These are phyloP conservation scores for Asterophora parasitica DNA, from an alignment of 768 basidiomycete genomes.

Conservation along the genomic window DNA sequence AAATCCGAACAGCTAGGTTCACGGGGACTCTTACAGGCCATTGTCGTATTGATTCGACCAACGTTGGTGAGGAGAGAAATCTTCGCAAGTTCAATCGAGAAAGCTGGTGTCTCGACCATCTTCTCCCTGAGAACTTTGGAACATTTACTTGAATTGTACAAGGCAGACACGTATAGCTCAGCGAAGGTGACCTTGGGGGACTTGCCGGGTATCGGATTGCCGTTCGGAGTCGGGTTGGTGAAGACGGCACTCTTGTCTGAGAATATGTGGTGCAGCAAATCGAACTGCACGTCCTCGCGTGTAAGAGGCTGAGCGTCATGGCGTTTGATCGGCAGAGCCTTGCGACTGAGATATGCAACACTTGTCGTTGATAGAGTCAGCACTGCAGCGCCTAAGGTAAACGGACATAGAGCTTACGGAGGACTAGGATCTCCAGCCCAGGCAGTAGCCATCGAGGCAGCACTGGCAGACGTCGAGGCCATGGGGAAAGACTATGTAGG, in stretches of 20 bases:
- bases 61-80: slow-evolving; percentile 84
- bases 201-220: slow-evolving; percentile 40
- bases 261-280: slow-evolving; percentile 79
- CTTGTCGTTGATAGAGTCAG: slow-evolving; percentile 21
- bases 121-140: slow-evolving; percentile 87
- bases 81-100: slow-evolving; percentile 76
- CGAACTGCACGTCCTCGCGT: slow-evolving; percentile 82
- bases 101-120: slow-evolving; percentile 76
- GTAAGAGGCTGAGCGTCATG: slow-evolving; percentile 80
- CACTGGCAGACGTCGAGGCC: slow-evolving; percentile 38
- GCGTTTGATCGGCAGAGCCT: slow-evolving; percentile 76
- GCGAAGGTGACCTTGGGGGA: slow-evolving; percentile 63
- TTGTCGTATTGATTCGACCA: slow-evolving; percentile 88
- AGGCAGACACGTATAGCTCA: slow-evolving; percentile 78
- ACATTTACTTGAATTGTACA: slow-evolving; percentile 78
- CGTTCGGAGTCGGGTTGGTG: slow-evolving; percentile 53
- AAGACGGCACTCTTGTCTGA: slow-evolving; percentile 63
- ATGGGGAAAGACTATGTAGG: slow-evolving; percentile 35
- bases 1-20: slow-evolving; percentile 3
- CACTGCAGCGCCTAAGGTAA: not conserved
- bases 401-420: slow-evolving; percentile 38
- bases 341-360: slow-evolving; percentile 59
- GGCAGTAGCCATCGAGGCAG: slow-evolving; percentile 23
- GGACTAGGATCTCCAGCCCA: slow-evolving; percentile 50
- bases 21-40: slow-evolving; percentile 60